Base-by-base conservation (phyloP, 768 basidiomycete species). In the Tylopilus cervinicoccineus region DNA sequence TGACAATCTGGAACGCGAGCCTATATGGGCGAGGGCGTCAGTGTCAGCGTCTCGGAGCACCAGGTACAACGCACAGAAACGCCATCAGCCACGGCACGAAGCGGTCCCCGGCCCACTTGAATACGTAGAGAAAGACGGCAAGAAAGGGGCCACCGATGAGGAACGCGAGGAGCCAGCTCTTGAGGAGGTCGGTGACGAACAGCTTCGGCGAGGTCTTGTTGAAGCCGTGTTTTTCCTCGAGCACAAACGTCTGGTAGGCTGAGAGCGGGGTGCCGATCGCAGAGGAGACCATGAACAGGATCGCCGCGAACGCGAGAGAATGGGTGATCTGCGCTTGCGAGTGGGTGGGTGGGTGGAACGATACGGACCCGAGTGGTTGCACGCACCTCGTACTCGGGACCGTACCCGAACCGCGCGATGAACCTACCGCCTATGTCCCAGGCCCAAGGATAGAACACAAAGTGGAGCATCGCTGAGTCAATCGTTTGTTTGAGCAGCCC, bases 211-310 rank as follows among this genome's bases (percentile, higher is more conserved):
- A 90, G 6, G 84, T 93, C 71, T 98, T 96, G 78, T 98, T 99
- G 76, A 97, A 98, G 1, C 94, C 94, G 55, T 96, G 92, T 55
- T 85, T 87, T 64, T 95, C 87, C 69, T 98, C 96, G 32, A 98
- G 75, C 6, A 93, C 87, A 62, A 99, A 99, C 4, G 92, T 96
- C 51, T 83, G 78, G 71, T 96, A 97, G 20, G 85, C 73, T 27
- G 79, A 81, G 34, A 92, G 71, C 17, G 95, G 93, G 11, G 93
- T 72, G 8, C 78, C 72, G 2, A 91, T 83, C 24, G 89, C 64
- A 0, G 82, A 77, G 3, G 86, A 85, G 33, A 82, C 45, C 48
- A 87, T 64, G 58, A 79, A 83, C 36, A 95, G 69, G 34, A 87
- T 61, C 45, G 78, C 79, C 4, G 83, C 76, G 63, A 92, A 95